These are phyloP conservation scores for Thymus mandschuricus DNA, from an alignment of 257 asterid genomes.

Conservation along the genomic window DNA sequence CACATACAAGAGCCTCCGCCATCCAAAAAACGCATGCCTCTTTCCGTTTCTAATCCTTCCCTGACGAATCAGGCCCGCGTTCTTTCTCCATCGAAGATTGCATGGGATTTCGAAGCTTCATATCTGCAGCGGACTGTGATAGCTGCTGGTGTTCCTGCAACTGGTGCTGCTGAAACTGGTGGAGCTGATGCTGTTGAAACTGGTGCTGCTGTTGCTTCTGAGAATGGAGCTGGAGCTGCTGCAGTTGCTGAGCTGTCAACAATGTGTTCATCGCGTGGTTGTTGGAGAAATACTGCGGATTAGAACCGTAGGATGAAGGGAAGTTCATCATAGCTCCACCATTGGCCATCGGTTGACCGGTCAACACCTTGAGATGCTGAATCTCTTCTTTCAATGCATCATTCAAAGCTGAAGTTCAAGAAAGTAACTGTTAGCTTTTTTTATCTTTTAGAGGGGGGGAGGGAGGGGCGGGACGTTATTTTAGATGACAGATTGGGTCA, in stretches of 20 bases:
- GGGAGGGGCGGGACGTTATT: too few relatives aligned
- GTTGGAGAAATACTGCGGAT: slow-evolving; percentile 62
- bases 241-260: slow-evolving; percentile 81
- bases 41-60: slow-evolving; percentile 43
- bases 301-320: slow-evolving; percentile 64
- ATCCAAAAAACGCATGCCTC: slow-evolving; percentile 11
- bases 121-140: slow-evolving; percentile 48
- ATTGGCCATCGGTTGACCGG: slow-evolving; percentile 68
- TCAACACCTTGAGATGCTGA: slow-evolving; percentile 81
- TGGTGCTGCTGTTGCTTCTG: slow-evolving; percentile 72
- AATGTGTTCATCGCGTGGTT: slow-evolving; percentile 66
- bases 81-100: slow-evolving; percentile 48
- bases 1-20: slow-evolving; percentile 18
- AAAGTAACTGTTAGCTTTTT: slow-evolving; percentile 16
- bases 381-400: slow-evolving; percentile 86
- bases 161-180: slow-evolving; percentile 48
- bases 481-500: too few relatives aligned
- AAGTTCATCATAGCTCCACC: slow-evolving; percentile 79
- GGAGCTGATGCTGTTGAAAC: slow-evolving; percentile 27
- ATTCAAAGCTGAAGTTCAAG: slow-evolving; percentile 62
- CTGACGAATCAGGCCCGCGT: slow-evolving; percentile 42
- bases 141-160: slow-evolving; percentile 54
- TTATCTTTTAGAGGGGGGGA: too few relatives aligned
- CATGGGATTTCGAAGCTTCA: slow-evolving; percentile 50
- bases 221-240: slow-evolving; percentile 90